Evolutionary conservation across 305 asterid genomes (phyloP), one percentile per base, ranked within the genome.

Genomic region (Solanum hybrid): DNA sequence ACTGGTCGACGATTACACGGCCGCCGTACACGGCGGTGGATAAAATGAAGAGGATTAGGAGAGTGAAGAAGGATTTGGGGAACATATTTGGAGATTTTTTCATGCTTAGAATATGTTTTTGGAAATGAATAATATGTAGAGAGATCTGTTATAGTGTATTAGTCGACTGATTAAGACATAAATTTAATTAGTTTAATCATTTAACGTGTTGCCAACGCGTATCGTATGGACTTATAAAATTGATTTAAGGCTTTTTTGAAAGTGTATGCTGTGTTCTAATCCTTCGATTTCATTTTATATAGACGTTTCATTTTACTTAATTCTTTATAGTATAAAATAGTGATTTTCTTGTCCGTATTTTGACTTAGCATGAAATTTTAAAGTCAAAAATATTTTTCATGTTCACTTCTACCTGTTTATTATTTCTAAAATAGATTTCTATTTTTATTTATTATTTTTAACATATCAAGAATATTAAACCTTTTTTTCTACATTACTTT

Each of bases 1-100:
- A 31, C 37, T 91, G 90, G 91, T 93, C 95, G 72, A 93, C 27
- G 6, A 95, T 91, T 77, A 93, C 85, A 27, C 97, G 96, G 29
- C 75, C 96, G 75, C 40, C 97, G 81, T 88, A 91, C 32, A 95
- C 76, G 42, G 90, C 38, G 87, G 95, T 94, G 90, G 91, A 93
- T 77, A 94, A 92, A 46, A 94, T 88, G 5, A 92, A 90, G 90
- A 94, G 64, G 80, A 92, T 64, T 79, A 92, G 78, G 29, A 91
- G 20, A 1, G 93, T 90, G 40, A 93, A 88, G n/a, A 91, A 46
- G 7, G 93, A 89, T 64, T 93, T 89, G 87, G 87, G 79, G 31
- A 27, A 36, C 89, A 77, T 42, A 14, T 14, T 88, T 56, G 76
- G 7, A 26, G 27, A 81, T 36, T 2, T 76, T 76, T 20, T 76